Evolutionary conservation across 2,329 filamentous ascomycete genomes (phyloP), one percentile per base, ranked within the genome.

Genomic region (Alternaria hordeiaustralica): DNA sequence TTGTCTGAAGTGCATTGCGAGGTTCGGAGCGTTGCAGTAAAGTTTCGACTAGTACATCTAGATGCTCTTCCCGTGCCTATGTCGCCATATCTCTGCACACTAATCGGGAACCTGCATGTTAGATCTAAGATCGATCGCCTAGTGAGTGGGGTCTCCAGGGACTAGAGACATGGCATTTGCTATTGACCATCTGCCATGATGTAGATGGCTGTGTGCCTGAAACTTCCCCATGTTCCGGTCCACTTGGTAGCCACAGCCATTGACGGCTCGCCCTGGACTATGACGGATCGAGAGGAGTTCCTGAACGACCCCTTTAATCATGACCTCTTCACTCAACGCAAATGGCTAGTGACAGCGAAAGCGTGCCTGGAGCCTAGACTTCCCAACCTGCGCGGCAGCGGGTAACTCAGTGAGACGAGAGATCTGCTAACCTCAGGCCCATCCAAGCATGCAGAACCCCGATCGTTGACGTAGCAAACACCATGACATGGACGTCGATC

Each of bases 391-490:
- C 26, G 43, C 28, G 51, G 61, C 46, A 12, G 44, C 49, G 21
- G 26, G 20, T 51, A 41, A 36, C 23, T 9, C 18, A 13, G 28
- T 25, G 26, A 21, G 30, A 28, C 20, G 21, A 36, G 20, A 23
- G 33, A n/a, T 15, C 13, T 45, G 23, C 28, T 5, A 56, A 30
- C 18, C 30, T 25, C 18, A 61, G 20, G 45, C 61, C 33, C 26
- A 26, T 45, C 15, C 12, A 46, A 33, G 25, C n/a, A 41, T 36
- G 23, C 13, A 46, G 26, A 26, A 49, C 20, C 13, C 36, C 58
- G 62, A 64, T 64, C 59, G 55, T 64, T 62, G 62, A 64, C 62
- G 59, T 64, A 60, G 55, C 10, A 50, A 53, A 36, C 15, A 18
- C 45, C 43, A 49, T n/a, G 20, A n/a, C 25, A 55, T 25, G 9